These are phyloP conservation scores for Scleroderma citrinum DNA, from an alignment of 768 basidiomycete species.

Conservation along the genomic window DNA sequence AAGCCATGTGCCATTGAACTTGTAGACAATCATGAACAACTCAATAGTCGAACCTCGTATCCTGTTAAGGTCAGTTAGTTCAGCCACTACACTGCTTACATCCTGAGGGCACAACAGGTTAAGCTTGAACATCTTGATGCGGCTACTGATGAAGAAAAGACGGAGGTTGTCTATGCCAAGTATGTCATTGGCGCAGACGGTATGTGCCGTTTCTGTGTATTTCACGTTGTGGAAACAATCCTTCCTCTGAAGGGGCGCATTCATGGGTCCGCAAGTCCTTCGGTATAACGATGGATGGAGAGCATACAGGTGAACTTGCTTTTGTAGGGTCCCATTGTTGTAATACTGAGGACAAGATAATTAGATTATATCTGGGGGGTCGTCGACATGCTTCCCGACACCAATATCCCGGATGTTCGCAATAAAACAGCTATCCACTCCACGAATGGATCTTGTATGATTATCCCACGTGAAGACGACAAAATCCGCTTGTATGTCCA, in stretches of 20 bases:
- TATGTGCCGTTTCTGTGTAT: conserved; percentile 1
- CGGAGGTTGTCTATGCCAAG: conserved; percentile 29
- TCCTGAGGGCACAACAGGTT: conserved; percentile 11
- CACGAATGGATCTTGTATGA: conserved; percentile 59
- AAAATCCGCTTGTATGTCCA: conserved; percentile 70
- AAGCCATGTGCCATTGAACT: conserved; percentile 27
- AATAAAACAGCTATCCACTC: conserved; percentile 64
- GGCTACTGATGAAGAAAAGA: conserved; percentile 25
- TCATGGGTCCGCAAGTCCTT: conserved; percentile 43
- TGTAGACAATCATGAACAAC: conserved; percentile 31
- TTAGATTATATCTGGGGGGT: conserved; percentile 81
- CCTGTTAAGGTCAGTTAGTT: conserved; percentile 24
- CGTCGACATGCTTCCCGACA: conserved; percentile 62
- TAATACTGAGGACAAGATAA: conserved; percentile 12
- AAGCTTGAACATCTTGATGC: conserved; percentile 16
- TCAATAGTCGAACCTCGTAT: conserved; percentile 27
- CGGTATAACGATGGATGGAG: conserved; percentile 42
- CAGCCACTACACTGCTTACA: not conserved
- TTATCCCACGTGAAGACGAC: conserved; percentile 69
- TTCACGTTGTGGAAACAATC: not conserved
- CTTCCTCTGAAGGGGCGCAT: conserved; percentile 31
- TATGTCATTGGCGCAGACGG: conserved; percentile 35
- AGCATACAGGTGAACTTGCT: conserved; percentile 35
- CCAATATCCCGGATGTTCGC: conserved; percentile 74
- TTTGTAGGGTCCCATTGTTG: too few relatives aligned